phyloP scores from a whole-genome alignment of 768 basidiomycete genomes.

The Gymnopilus dilepis region DNA sequence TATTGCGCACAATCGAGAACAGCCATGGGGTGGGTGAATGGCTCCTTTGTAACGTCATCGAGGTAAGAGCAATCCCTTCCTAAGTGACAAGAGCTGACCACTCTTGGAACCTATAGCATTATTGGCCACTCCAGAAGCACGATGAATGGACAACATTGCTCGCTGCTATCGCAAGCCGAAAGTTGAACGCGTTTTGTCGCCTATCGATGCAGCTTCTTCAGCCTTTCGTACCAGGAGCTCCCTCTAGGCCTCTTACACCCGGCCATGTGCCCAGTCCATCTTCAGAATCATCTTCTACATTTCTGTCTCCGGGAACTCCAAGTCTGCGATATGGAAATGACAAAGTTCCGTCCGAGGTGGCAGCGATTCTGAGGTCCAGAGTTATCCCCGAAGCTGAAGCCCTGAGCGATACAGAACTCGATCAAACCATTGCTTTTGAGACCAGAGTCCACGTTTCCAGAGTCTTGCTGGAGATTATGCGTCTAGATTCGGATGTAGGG shows the following conservation, averaged over 20 bases:
- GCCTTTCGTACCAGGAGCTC: constrained; percentile 29
- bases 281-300: constrained; percentile 15
- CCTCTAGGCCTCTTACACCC: constrained; percentile 4
- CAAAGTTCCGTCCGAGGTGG: constrained; percentile 36
- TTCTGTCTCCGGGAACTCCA: constrained; percentile 4
- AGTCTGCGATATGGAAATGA: constrained; percentile 1
- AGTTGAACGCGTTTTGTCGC: constrained; percentile 43
- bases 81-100: not conserved
- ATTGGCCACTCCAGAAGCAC: constrained; percentile 49
- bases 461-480: constrained; percentile 45
- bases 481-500: constrained; percentile 19
- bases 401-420: constrained; percentile 33
- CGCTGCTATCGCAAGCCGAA: constrained; percentile 51
- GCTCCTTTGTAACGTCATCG: constrained; percentile 52
- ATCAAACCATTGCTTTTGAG: constrained; percentile 30
- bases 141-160: constrained; percentile 49
- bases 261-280: constrained; percentile 5
- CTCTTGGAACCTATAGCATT: constrained; percentile 40
- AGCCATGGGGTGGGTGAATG: constrained; percentile 50
- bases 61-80: constrained; percentile 42
- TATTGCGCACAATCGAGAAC: constrained; percentile 58
- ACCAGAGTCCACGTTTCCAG: constrained; percentile 45
- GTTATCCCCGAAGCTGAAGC: constrained; percentile 54
- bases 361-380: constrained; percentile 46
- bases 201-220: constrained; percentile 40